A percentile compares a stretch with the other conserved stretches of the same genome.
These are phyloP conservation scores for Colletotrichum ledebouriae DNA, from an alignment of 2,329 filamentous ascomycete genomes.

Conservation along the genomic window DNA sequence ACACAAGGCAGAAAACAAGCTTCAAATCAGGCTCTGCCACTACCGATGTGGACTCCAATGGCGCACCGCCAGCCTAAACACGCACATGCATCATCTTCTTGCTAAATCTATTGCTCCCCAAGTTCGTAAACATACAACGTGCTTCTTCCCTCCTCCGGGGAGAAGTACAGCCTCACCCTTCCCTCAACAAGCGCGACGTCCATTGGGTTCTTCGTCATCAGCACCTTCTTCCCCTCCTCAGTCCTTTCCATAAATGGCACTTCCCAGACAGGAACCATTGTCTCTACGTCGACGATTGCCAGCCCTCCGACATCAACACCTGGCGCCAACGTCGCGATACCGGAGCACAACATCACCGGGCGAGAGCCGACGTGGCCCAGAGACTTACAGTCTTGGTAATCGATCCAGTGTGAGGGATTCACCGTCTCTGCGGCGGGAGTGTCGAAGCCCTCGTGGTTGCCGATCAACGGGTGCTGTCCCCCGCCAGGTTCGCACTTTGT, in stretches of 20 bases:
- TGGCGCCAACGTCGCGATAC: conserved; percentile 54
- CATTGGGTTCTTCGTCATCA: conserved; percentile 63
- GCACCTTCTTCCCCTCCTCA: conserved; percentile 49
- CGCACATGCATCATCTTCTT: no score
- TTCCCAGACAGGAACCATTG: conserved; percentile 60
- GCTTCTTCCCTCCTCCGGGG: conserved; percentile 61
- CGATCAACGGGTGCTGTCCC: conserved; percentile 31
- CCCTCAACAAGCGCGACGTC: conserved; percentile 60
- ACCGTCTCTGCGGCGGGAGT: conserved; percentile 44
- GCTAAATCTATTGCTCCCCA: background rate
- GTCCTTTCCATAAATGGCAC: conserved; percentile 59
- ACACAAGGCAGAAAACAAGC: conserved; percentile 21
- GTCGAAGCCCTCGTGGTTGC: conserved; percentile 41
- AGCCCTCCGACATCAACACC: conserved; percentile 58
- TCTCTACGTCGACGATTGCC: conserved; percentile 60
- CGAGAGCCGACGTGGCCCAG: conserved; percentile 56
- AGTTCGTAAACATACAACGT: conserved; percentile 63
- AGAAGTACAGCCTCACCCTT: conserved; percentile 59
- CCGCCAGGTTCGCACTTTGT: no score
- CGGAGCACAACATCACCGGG: conserved; percentile 62
- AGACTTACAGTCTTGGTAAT: conserved; percentile 67
- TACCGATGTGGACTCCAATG: background rate
- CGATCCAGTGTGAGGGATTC: conserved; percentile 60
- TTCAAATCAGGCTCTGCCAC: conserved; percentile 19
- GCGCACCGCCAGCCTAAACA: no score